Evolutionary conservation across 306 rosid species (phyloP), one percentile per base, ranked within the genome.

Genomic region (Rosa multiflora): DNA sequence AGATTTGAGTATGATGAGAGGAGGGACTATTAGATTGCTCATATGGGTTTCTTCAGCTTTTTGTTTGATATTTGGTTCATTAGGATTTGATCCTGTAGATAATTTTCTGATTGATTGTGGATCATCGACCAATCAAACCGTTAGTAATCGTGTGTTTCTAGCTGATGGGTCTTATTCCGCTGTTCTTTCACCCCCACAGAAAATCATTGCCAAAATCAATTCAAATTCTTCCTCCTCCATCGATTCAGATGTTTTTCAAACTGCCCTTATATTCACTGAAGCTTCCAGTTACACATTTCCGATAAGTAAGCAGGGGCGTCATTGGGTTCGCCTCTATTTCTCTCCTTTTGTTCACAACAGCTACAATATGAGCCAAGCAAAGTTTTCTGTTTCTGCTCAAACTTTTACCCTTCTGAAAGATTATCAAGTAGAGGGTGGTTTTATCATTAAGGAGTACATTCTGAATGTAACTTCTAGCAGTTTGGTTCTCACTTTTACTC

Each of bases 311-410:
- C 88, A 40, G 5, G 97, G 94, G 18, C 77, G 89, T 49, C 85
- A 88, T 73, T 88, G 92, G 94, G 79, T 91, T 79, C 94, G 97
- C 80, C 83, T 91, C 69, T 49, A 91, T 68, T 89, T 91, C 83
- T 81, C 75, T 72, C 89, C 97, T 74, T 88, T 91, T 68, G 72
- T 55, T 56, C 49, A 21, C 53, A 66, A 76, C 40, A 64, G 18
- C 40, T 70, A 79, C 85, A 84, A 82, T 74, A 62, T 90, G 88
- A 89, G 90, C 78, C 42, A 75, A 37, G 89, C 93, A 1, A 85
- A 70, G 51, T 91, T 91, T 82, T 89, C 97, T 40, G 92, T 88
- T 76, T 86, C 92, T 71, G 94, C 94, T 71, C 90, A 89, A 64
- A 79, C 49, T 63, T 73, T 82, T 80, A 80, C 85, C 69, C 86